Conservation (phyloP, 1,284 basidiomycete genomes). For the Schizophyllum amplum region DNA sequence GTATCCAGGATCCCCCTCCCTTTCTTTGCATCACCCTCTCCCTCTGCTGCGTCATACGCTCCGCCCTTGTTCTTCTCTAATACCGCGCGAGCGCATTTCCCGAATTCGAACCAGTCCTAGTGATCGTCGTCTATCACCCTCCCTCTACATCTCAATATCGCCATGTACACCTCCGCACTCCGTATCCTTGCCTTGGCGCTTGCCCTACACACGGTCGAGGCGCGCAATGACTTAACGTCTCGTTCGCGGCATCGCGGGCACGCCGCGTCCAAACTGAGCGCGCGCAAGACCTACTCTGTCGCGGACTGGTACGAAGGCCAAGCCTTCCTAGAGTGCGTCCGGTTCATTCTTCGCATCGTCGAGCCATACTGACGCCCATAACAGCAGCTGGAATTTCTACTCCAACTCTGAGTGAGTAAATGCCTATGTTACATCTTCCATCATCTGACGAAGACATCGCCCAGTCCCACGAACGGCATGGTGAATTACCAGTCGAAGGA, state of each 20-base stretch:
- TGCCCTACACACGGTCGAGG: not conserved
- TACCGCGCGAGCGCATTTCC: not conserved
- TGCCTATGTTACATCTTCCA: not conserved
- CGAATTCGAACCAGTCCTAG: not conserved
- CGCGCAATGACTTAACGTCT: not conserved
- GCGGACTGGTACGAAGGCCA: not conserved
- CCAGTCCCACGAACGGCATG: slow-evolving; percentile 49
- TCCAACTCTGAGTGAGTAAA: slow-evolving; percentile 31
- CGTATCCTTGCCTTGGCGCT: not conserved
- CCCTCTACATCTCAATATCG: not conserved
- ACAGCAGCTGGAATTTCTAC: slow-evolving; percentile 58
- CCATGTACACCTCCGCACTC: not conserved
- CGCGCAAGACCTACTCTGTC: not conserved
- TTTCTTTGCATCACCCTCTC: not conserved
- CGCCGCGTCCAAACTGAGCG: not conserved
- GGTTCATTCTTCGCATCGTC: not conserved
- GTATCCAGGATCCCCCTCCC: not conserved
- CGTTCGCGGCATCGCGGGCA: not conserved
- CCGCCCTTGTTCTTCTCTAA: not conserved
- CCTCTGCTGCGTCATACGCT: not conserved
- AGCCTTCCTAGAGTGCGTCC: not conserved
- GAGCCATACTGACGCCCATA: not conserved
- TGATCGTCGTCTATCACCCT: not conserved
- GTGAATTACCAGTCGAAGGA: slow-evolving; percentile 46
- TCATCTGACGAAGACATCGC: not conserved